Evolutionary conservation across 2,329 filamentous ascomycete genomes (phyloP).

Genomic region (Cucurbitaria berberidis): DNA sequence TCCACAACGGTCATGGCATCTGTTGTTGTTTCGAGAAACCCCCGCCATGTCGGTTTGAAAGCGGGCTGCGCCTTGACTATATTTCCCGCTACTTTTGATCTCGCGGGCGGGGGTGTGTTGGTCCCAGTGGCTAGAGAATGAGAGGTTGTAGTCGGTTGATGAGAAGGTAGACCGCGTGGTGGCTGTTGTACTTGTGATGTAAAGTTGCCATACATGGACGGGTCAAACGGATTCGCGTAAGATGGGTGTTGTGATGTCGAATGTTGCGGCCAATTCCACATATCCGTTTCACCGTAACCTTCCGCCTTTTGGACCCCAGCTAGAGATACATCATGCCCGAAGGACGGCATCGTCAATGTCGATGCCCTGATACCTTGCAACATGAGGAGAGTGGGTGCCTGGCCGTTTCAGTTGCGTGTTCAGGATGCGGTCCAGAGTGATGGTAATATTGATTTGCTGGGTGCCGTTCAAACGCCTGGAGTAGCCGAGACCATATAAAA

Average conservation of each 20-base stretch:
- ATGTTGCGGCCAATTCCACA: conserved; percentile 41
- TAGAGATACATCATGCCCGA: conserved; percentile 43
- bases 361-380: conserved; percentile 46
- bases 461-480: background rate
- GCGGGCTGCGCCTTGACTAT: conserved; percentile 47
- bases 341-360: conserved; percentile 45
- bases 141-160: conserved; percentile 41
- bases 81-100: conserved; percentile 34
- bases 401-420: conserved; percentile 4
- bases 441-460: background rate
- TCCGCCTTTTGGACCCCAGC: conserved; percentile 43
- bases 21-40: conserved; percentile 70
- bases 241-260: conserved; percentile 29
- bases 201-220: conserved; percentile 38
- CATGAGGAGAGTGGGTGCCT: conserved; percentile 33
- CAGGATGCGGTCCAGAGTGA: conserved; percentile 1
- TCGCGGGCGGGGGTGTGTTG: conserved; percentile 38
- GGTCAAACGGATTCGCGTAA: conserved; percentile 39
- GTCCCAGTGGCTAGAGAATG: conserved; percentile 32
- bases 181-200: conserved; percentile 26
- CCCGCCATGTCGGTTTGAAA: conserved; percentile 69
- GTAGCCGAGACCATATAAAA: conserved; percentile 8
- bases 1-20: conserved; percentile 85
- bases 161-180: conserved; percentile 30
- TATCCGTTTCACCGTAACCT: conserved; percentile 38